phyloP scores from a whole-genome alignment of 2,329 filamentous ascomycete genomes.

The Aspergillus vadensis region DNA sequence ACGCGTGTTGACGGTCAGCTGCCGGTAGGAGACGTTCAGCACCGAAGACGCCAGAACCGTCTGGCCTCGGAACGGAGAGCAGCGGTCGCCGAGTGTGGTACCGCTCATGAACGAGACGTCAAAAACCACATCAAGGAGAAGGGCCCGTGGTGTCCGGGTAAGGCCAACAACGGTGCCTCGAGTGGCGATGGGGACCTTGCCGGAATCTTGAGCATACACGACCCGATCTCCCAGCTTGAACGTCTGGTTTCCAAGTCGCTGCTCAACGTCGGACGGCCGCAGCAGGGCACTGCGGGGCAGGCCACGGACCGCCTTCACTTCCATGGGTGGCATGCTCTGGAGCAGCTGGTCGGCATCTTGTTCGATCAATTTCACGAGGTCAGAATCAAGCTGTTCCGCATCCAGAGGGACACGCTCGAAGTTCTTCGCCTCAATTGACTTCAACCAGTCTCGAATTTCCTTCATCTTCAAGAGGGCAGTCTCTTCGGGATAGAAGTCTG shows the following conservation, averaged over 20 bases:
- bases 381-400: slow-evolving; percentile 92
- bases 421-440: slow-evolving; percentile 83
- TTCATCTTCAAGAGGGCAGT: slow-evolving; percentile 79
- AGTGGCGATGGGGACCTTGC: slow-evolving; percentile 90
- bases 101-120: slow-evolving; percentile 97
- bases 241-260: slow-evolving; percentile 79
- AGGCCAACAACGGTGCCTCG: slow-evolving; percentile 93
- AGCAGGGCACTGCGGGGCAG: slow-evolving; percentile 86
- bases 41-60: slow-evolving; percentile 87
- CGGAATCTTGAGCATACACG: slow-evolving; percentile 88
- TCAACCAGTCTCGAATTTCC: slow-evolving; percentile 92
- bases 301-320: slow-evolving; percentile 71
- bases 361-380: slow-evolving; percentile 80
- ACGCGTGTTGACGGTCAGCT: slow-evolving; percentile 66
- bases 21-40: slow-evolving; percentile 79
- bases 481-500: slow-evolving; percentile 78
- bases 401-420: slow-evolving; percentile 96
- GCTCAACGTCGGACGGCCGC: slow-evolving; percentile 94
- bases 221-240: slow-evolving; percentile 88
- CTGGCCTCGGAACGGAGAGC: slow-evolving; percentile 89
- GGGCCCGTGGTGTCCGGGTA: slow-evolving; percentile 79
- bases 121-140: slow-evolving; percentile 88
- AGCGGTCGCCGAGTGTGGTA: slow-evolving; percentile 85
- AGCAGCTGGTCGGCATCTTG: slow-evolving; percentile 67
- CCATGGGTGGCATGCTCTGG: slow-evolving; percentile 54